Evolutionary conservation across 2,329 filamentous ascomycete species (phyloP).

Genomic region (Emergomyces africanus): DNA sequence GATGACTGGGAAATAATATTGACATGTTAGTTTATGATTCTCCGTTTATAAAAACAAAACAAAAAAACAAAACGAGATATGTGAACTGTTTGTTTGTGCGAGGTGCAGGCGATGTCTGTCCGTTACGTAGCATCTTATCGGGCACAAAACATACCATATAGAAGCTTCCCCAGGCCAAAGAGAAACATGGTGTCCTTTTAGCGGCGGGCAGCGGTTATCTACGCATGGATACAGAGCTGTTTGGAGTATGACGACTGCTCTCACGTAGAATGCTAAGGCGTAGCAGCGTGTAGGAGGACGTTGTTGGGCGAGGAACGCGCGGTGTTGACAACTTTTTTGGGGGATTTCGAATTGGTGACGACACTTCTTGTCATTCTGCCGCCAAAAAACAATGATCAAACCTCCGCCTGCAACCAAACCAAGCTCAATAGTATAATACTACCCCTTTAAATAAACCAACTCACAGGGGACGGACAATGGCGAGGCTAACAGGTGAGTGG

Average conservation of each 20-base stretch:
- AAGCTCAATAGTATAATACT: too few relatives aligned
- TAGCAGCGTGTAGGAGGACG: not conserved
- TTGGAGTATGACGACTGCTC: not conserved
- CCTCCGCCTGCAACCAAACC: not conserved
- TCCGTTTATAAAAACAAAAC: not conserved
- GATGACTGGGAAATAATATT: conserved; percentile 41
- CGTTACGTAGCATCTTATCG: not conserved
- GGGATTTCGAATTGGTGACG: not conserved
- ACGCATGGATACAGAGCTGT: not conserved
- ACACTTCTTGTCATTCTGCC: not conserved
- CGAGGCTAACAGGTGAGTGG: conserved; percentile 6
- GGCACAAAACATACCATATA: conserved; percentile 47
- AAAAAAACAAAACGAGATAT: too few relatives aligned
- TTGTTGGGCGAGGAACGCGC: not conserved
- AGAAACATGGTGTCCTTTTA: conserved; percentile 48
- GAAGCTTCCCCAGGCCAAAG: conserved; percentile 55
- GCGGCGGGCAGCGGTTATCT: conserved; percentile 9
- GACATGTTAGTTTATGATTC: conserved; percentile 6
- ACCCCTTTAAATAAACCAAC: not conserved
- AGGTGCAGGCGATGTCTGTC: conserved; percentile 1
- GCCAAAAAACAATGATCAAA: not conserved
- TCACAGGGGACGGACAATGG: conserved; percentile 5
- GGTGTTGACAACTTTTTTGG: not conserved
- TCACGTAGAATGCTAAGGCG: not conserved
- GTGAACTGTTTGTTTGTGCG: conserved; percentile 12